Base-by-base conservation (phyloP, 2,329 filamentous ascomycete genomes). In the Alternaria gansuensis region DNA sequence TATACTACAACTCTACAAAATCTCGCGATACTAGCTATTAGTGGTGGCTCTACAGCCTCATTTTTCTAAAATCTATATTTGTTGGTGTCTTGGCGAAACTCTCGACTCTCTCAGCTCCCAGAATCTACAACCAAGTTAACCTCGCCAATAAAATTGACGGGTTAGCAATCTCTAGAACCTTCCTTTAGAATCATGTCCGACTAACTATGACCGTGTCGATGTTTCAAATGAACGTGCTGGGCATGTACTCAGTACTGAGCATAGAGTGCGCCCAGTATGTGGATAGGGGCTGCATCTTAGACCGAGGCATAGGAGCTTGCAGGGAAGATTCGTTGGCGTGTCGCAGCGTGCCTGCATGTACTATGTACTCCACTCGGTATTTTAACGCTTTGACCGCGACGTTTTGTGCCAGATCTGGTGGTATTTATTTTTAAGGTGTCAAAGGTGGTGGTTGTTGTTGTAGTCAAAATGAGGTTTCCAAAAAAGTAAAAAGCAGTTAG, bases 71-170 rank as follows among this genome's bases (percentile, higher is more conserved):
- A n/a, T n/a, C n/a, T n/a, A n/a, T n/a, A n/a, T n/a, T n/a, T n/a
- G n/a, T n/a, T n/a, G n/a, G 0, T 24, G 0, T 10, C 33, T 36
- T 48, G 44, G 44, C 3, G 13, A 24, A 36, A 29, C 29, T 17
- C 1, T 24, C 13, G 1, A 17, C 17, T 2, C 29, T 17, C 1
- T 24, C 13, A 1, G 23, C 17, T 2, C 0, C 2, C 0, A 8
- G 13, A 24, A 4, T 10, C 28, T 3, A 24, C 44, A 24, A 3
- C 34, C 21, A 6, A 5, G 11, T 6, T 2, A 34, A 11, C 13
- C 23, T 21, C 21, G 23, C 21, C 5, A n/a, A 33, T 5, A 29
- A 31, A 3, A 48, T n/a, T 17, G 8, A 7, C 5, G 2, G 21
- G 1, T 24, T 9, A 17, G n/a, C 3, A 6, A 26, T 44, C 28